Evolutionary conservation across 257 asterid species (phyloP).

Genomic region (Fraxinus cuspidata): DNA sequence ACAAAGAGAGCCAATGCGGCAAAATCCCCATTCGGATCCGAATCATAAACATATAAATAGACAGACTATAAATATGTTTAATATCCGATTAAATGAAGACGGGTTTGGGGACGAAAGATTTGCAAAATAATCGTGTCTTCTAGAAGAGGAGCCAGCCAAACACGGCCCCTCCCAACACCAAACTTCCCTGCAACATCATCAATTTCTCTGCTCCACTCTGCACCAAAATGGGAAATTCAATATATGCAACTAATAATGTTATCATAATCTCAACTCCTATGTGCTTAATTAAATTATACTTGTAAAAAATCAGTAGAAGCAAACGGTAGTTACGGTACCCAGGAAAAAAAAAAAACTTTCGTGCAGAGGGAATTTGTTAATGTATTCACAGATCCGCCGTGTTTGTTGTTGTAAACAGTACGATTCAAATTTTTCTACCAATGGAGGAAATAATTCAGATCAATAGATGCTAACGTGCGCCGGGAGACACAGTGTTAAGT

Average conservation of each 20-base stretch:
- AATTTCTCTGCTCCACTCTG: constrained; percentile 82
- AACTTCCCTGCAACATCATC: constrained; percentile 48
- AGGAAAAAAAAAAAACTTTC: background rate
- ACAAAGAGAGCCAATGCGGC: constrained; percentile 35
- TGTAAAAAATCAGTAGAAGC: background rate
- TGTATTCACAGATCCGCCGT: background rate
- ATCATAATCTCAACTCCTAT: background rate
- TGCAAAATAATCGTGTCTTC: constrained; percentile 11
- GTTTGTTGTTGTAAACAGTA: background rate
- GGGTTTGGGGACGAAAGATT: constrained; percentile 21
- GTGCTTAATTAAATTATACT: too few species aligned
- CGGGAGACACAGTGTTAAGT: background rate
- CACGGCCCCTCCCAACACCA: constrained; percentile 57
- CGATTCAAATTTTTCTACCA: background rate
- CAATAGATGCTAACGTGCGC: background rate
- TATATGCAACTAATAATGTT: background rate
- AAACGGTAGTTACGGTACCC: background rate
- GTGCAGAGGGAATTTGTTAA: background rate
- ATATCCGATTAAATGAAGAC: constrained; percentile 24
- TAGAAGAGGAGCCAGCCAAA: constrained; percentile 52
- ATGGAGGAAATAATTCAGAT: background rate
- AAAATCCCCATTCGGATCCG: constrained; percentile 27
- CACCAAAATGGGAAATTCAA: constrained; percentile 10
- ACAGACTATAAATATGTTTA: constrained; percentile 22
- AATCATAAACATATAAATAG: constrained; percentile 24